These are phyloP conservation scores for Aureobasidium subglaciale DNA, from an alignment of 2,329 filamentous ascomycete genomes.

Conservation along the genomic window DNA sequence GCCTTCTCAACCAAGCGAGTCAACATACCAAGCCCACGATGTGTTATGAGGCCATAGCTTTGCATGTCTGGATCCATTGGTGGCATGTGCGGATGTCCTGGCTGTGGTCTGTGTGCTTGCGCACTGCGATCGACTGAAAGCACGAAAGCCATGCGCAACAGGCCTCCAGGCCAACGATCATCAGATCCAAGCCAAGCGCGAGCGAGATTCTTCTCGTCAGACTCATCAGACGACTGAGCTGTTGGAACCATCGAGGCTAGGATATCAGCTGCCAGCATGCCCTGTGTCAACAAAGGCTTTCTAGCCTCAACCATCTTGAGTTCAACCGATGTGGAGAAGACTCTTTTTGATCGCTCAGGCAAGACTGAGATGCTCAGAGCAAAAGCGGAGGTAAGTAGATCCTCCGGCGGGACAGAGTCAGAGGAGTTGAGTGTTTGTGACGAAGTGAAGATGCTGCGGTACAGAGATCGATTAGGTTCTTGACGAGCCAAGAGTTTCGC, in stretches of 20 bases:
- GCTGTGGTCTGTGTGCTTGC: slow-evolving; percentile 17
- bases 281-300: slow-evolving; percentile 87
- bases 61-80: slow-evolving; percentile 23
- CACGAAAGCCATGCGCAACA: slow-evolving; percentile 67
- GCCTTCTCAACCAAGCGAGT: slow-evolving; percentile 40
- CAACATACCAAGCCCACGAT: slow-evolving; percentile 41
- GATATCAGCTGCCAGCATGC: slow-evolving; percentile 83
- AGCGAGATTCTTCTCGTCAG: slow-evolving; percentile 50
- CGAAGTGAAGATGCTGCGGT: slow-evolving; percentile 70
- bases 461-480: slow-evolving; percentile 83
- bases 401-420: slow-evolving; percentile 46
- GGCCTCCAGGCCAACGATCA: slow-evolving; percentile 74
- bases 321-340: slow-evolving; percentile 31
- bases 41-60: slow-evolving; percentile 30
- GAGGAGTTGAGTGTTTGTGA: slow-evolving; percentile 33
- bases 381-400: slow-evolving; percentile 81
- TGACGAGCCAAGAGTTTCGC: slow-evolving; percentile 89
- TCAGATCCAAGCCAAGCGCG: slow-evolving; percentile 74
- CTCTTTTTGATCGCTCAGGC: slow-evolving; percentile 57
- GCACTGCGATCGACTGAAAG: slow-evolving; percentile 40
- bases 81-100: slow-evolving; percentile 19
- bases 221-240: slow-evolving; percentile 12
- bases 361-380: slow-evolving; percentile 78
- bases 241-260: slow-evolving; percentile 59
- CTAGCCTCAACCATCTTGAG: slow-evolving; percentile 68